Evolutionary conservation across 2,329 filamentous ascomycete genomes (phyloP), one percentile per base, ranked within the genome.

Genomic region (Alternaria novae-zelandiae): DNA sequence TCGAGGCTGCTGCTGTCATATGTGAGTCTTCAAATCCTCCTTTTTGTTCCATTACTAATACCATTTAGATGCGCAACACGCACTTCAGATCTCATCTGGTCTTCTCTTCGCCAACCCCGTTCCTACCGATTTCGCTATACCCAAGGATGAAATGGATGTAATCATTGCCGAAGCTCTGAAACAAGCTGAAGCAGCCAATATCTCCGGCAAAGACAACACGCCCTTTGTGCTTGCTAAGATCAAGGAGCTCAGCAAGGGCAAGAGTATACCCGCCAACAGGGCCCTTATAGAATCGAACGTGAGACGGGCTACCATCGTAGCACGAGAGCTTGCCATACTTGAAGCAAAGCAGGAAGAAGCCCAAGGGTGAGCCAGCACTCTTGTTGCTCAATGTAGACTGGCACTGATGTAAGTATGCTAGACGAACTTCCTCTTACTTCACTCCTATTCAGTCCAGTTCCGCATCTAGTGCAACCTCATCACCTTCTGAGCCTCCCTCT

Each of bases 21-120:
- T 85, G 88, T 90, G 79, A 79, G 86, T 82, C 8, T 20, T 61
- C 6, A 7, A 26, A 46, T 12, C 5, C 17, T n/a, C 23, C 25
- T n/a, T 30, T 1, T 20, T 9, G 5, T 7, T 7, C 20, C 7
- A 8, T 5, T 21, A 23, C 58, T 74, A 26, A 74, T 47, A 4
- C 7, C 5, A 6, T 30, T 15, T 51, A 88, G 86, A 92, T 70
- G 92, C 93, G 0, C 93, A 97, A 81, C 87, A 90, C 71, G 84
- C 82, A 54, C 84, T 97, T 13, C 86, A 86, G 6, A 86, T 97
- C 30, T 86, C 90, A 64, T 93, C 92, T 2, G 96, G 95, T 9
- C 82, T 97, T 58, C 83, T 94, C 61, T 94, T 99, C 75, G 94
- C 94, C 59, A 98, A 97, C 76, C 95, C 94, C 0, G 91, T 97